Evolutionary conservation across 345 rosid species (phyloP).

Genomic region (Populus ilicifolia): DNA sequence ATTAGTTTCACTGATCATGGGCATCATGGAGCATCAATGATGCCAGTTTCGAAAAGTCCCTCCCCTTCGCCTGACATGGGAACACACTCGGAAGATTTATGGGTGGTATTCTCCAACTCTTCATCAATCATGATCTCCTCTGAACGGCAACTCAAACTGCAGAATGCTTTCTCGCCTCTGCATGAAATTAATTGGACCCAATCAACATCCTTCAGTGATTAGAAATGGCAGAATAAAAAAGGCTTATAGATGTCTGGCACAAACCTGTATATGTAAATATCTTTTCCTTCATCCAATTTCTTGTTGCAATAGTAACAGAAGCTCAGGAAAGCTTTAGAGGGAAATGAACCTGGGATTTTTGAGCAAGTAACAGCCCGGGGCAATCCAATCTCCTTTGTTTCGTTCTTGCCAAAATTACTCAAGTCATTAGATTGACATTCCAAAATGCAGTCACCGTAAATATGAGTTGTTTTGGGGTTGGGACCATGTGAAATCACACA

Average conservation of each 20-base stretch:
- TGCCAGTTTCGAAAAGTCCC: conserved; percentile 39
- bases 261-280: conserved; percentile 81
- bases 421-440: conserved; percentile 43
- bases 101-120: conserved; percentile 33
- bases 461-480: conserved; percentile 75
- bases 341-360: conserved; percentile 12
- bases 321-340: conserved; percentile 50
- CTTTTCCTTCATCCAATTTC: conserved; percentile 52
- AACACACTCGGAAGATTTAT: conserved; percentile 21
- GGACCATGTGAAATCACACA: conserved; percentile 78
- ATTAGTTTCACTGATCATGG: conserved; percentile 31
- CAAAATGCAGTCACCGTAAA: conserved; percentile 70
- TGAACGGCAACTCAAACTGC: conserved; percentile 62
- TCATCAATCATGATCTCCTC: conserved; percentile 62
- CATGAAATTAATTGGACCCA: conserved; percentile 12
- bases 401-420: conserved; percentile 16
- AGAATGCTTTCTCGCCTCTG: conserved; percentile 88
- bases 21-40: conserved; percentile 27
- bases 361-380: conserved; percentile 15
- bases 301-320: conserved; percentile 70
- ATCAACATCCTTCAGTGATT: not conserved
- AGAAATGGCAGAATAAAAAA: not conserved
- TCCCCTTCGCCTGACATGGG: conserved; percentile 18
- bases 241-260: conserved; percentile 9
- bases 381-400: conserved; percentile 17